Base-by-base conservation (phyloP, 371 early-diverging fungal genomes). In the Quaeritorhiza haematococci region DNA sequence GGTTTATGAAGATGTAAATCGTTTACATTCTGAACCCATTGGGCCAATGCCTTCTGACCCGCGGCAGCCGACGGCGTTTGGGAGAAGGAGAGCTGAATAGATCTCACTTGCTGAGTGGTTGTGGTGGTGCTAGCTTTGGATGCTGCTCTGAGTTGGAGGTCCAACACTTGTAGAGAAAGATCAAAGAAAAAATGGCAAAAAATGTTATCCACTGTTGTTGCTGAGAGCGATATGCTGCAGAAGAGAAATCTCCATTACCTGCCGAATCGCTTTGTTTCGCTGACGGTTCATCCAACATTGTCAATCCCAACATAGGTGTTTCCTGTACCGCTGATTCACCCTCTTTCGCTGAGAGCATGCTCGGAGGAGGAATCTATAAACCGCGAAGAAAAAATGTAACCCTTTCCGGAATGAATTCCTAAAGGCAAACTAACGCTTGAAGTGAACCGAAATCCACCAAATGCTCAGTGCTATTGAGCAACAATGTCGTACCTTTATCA, bases 241-340 rank as follows among this genome's bases (percentile, higher is more conserved):
- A n/a, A 28, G 21, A 23, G 33, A 23, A 13, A 23, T 2, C n/a
- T 8, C 0, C n/a, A 3, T 46, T 58, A 75, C 70, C 72, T 24
- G 75, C 43, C 3, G 77, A 77, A 49, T 79, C 79, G 0, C 72
- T 69, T 48, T 80, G 81, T 27, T 67, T 54, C n/a, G 64, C 60
- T 5, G 59, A 53, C 1, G 81, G 81, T 49, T 80, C 81, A 57
- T 80, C 80, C 7, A 80, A 57, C 10, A 70, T 41, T 5, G 66
- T 59, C 32, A 78, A 50, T 17, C 80, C 80, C 10, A 80, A 62
- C 21, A 45, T 42, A 33, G 51, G 51, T 8, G 21, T 19, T 8
- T 6, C 5, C 28, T 19, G 27, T 21, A 24, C 27, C 7, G 17
- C 51, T 52, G n/a, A n/a, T n/a, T 17, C 42, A 48, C 54, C 26